Percentiles rank a stretch among this genome's conserved stretches.
These are phyloP conservation scores for Phlyctochytrium bullatum DNA, from an alignment of 192 early-diverging fungal genomes.

Conservation along the genomic window DNA sequence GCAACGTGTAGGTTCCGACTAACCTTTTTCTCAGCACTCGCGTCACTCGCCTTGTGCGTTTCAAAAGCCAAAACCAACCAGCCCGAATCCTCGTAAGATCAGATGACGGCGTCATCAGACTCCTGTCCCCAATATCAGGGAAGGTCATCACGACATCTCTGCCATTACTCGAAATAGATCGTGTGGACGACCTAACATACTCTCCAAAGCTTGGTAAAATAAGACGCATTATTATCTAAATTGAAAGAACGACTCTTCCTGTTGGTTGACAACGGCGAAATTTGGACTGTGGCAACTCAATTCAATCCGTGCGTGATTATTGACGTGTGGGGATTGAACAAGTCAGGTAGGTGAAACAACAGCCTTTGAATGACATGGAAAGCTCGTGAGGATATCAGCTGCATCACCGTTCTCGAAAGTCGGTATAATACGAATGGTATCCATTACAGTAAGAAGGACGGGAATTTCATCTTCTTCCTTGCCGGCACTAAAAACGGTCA, in stretches of 20 bases:
- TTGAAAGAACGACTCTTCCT: conserved; percentile 49
- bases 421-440: not conserved
- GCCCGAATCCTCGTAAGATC: conserved; percentile 39
- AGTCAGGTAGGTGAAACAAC: not conserved
- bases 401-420: conserved; percentile 38
- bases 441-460: conserved; percentile 20
- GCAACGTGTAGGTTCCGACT: not conserved
- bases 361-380: too few relatives aligned
- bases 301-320: conserved; percentile 49
- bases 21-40: conserved; percentile 26
- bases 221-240: not conserved
- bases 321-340: conserved; percentile 39
- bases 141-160: conserved; percentile 48
- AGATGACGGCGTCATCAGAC: conserved; percentile 48
- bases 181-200: conserved; percentile 34
- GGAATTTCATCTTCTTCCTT: conserved; percentile 41
- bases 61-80: conserved; percentile 22
- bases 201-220: conserved; percentile 31
- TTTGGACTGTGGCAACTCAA: conserved; percentile 45
- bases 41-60: conserved; percentile 12
- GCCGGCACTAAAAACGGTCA: conserved; percentile 53
- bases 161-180: conserved; percentile 51
- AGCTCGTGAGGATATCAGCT: conserved; percentile 40
- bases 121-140: conserved; percentile 40
- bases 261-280: conserved; percentile 46